Evolutionary conservation across 257 asterid genomes (phyloP).

Genomic region (Craterostigma plantagineum): DNA sequence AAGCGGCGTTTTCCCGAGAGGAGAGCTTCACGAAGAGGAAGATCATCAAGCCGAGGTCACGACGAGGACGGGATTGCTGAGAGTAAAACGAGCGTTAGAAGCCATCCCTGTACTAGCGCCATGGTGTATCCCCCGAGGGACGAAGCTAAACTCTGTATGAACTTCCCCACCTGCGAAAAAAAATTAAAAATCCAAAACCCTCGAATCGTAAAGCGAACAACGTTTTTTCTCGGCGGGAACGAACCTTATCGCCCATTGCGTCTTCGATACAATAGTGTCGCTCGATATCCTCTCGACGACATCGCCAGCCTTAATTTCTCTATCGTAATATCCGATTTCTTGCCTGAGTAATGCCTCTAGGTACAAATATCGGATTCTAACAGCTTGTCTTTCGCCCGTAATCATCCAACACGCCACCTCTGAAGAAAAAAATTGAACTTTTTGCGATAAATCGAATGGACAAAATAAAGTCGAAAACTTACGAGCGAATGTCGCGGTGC

Average conservation of each 20-base stretch:
- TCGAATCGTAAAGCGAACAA: too few relatives aligned
- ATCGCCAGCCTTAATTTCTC: conserved; percentile 67
- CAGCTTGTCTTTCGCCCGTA: conserved; percentile 85
- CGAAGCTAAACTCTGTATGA: conserved; percentile 47
- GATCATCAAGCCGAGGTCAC: conserved; percentile 52
- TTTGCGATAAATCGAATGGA: not conserved
- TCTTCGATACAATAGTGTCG: conserved; percentile 88
- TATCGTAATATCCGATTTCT: conserved; percentile 68
- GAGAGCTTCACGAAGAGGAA: conserved; percentile 43
- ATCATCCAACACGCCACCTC: conserved; percentile 93
- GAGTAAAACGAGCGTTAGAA: conserved; percentile 62
- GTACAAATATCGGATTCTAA: conserved; percentile 47
- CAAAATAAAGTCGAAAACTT: conserved; percentile 7
- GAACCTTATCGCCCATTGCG: conserved; percentile 86
- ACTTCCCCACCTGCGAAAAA: conserved; percentile 47
- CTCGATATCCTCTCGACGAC: conserved; percentile 84
- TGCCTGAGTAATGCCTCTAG: conserved; percentile 52
- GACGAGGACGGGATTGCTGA: conserved; percentile 69
- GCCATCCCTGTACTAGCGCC: conserved; percentile 73
- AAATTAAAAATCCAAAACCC: too few relatives aligned
- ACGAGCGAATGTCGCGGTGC: conserved; percentile 59
- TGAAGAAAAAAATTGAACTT: conserved; percentile 9
- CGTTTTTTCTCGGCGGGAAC: too few relatives aligned
- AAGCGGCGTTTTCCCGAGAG: conserved; percentile 55
- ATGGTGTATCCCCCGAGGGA: conserved; percentile 58